Conservation (phyloP, 2,329 filamentous ascomycete genomes). For the Pyrenophora graminea region DNA sequence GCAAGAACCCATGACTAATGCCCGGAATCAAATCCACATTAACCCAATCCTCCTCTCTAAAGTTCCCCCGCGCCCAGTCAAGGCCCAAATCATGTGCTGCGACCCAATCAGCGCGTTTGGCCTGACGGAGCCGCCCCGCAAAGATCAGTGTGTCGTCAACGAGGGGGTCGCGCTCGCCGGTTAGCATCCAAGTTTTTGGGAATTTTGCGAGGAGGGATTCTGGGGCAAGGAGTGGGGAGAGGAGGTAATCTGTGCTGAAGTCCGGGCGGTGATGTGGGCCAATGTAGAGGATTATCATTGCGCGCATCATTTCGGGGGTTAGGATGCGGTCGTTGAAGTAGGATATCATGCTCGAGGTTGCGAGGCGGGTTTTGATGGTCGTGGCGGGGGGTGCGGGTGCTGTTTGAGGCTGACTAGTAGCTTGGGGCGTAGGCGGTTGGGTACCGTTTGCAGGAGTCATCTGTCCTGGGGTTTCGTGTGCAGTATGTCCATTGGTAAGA, state of each 20-base stretch:
- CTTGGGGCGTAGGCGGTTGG: slow-evolving; percentile 26
- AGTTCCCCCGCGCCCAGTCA: slow-evolving; percentile 58
- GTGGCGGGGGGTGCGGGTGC: slow-evolving; percentile 46
- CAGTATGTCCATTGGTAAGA: slow-evolving; percentile 20
- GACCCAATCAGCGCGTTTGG: slow-evolving; percentile 64
- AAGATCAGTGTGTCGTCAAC: slow-evolving; percentile 98
- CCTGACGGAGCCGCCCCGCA: slow-evolving; percentile 81
- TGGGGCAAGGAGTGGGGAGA: slow-evolving; percentile 87
- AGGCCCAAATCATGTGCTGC: slow-evolving; percentile 62
- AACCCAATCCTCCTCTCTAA: slow-evolving; percentile 74
- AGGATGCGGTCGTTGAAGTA: slow-evolving; percentile 97
- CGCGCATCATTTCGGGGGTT: slow-evolving; percentile 96
- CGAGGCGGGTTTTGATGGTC: slow-evolving; percentile 78
- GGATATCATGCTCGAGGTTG: slow-evolving; percentile 95
- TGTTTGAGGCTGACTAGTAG: slow-evolving; percentile 32
- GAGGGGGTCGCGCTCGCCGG: slow-evolving; percentile 90
- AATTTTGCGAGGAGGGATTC: slow-evolving; percentile 83
- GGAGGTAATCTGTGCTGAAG: slow-evolving; percentile 86
- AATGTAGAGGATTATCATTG: slow-evolving; percentile 98
- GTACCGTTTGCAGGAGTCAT: slow-evolving; percentile 16
- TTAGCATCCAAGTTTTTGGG: slow-evolving; percentile 91
- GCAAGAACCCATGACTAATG: slow-evolving; percentile 90
- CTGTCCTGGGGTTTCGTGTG: slow-evolving; percentile 28
- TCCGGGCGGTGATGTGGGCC: slow-evolving; percentile 92
- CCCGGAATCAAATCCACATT: slow-evolving; percentile 86